Evolutionary conservation across 2,329 filamentous ascomycete genomes (phyloP), one percentile per base, ranked within the genome.

Genomic region (Lecanicillium sp.): DNA sequence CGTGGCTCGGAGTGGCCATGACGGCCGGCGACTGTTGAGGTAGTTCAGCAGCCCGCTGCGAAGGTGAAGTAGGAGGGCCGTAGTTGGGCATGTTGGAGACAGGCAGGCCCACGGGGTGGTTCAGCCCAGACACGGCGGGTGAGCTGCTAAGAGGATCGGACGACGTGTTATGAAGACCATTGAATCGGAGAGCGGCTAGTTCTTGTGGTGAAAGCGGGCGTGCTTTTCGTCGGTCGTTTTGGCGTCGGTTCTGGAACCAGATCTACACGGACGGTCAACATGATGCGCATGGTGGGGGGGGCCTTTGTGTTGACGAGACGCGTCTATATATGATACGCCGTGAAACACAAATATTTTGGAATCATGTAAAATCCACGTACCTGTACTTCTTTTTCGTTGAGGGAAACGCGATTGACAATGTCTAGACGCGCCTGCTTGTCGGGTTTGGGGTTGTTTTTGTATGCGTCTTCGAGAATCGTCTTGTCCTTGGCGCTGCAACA

Each of bases 331-430:
- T 22, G 19, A 9, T 14, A 20, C 14, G 17, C 22, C 8, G 29
- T 31, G 15, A 6, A n/a, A 31, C n/a, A 6, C 29, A 31, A 31
- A n/a, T 25, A 6, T 6, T 25, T 11, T 25, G 11, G 11, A 6
- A 25, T 7, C 22, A 7, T 6, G 6, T 11, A 11, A 25, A 7
- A 25, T 25, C 6, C 22, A 25, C 81, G 61, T 67, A 95, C 90
- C 79, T 96, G 90, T 28, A 96, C 87, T 68, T 96, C 89, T 62
- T 95, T 96, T 66, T 96, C 89, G 49, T 86, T 90, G 46, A 97
- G 72, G 17, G 86, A 84, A 44, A 96, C 88, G 61, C 81, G 84
- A 63, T 78, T 77, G 44, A 94, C 87, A 47, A 97, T 88, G 42
- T 82, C 81, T 33, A 86, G 74, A 65, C 90, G 86, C 60, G 87